Percentiles rank a stretch among this genome's conserved stretches.
Conservation (phyloP, 768 basidiomycete genomes). For the Mycena galopus region DNA sequence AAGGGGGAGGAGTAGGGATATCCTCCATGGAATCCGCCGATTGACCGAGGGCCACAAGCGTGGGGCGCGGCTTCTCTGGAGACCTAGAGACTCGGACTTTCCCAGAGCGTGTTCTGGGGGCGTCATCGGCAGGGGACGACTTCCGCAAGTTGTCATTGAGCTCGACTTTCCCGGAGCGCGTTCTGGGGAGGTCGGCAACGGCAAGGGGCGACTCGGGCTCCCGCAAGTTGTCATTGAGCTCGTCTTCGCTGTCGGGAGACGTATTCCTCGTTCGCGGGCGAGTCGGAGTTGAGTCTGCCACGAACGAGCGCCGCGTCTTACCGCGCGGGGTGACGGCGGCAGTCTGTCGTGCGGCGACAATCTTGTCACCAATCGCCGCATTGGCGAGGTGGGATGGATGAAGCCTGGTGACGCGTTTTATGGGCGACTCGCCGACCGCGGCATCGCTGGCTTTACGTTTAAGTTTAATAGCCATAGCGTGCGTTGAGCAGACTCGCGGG, state of each 20-base stretch:
- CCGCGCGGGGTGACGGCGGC: neutral
- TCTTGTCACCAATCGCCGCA: neutral
- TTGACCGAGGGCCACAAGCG: neutral
- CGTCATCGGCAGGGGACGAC: too few relatives aligned
- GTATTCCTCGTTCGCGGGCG: neutral
- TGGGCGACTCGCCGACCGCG: conserved; percentile 39
- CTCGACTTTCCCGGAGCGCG: too few relatives aligned
- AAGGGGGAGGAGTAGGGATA: conserved; percentile 1
- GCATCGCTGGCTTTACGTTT: conserved; percentile 58
- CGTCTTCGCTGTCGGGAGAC: conserved; percentile 18
- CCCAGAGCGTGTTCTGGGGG: conserved; percentile 22
- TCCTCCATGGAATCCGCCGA: neutral
- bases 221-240: conserved; percentile 15
- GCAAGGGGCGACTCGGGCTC: neutral
- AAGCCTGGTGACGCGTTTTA: conserved; percentile 48
- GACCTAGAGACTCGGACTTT: neutral
- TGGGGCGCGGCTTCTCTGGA: neutral
- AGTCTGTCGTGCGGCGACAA: neutral
- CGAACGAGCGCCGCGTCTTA: neutral
- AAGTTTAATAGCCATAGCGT: conserved; percentile 59
- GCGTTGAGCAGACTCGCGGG: conserved; percentile 19
- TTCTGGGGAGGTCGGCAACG: neutral
- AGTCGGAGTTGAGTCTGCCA: neutral
- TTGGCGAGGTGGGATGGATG: conserved; percentile 14
- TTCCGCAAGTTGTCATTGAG: too few relatives aligned